These are phyloP conservation scores for Phytophthora lateralis DNA, from an alignment of 352 stramenopile genomes.

Conservation along the genomic window DNA sequence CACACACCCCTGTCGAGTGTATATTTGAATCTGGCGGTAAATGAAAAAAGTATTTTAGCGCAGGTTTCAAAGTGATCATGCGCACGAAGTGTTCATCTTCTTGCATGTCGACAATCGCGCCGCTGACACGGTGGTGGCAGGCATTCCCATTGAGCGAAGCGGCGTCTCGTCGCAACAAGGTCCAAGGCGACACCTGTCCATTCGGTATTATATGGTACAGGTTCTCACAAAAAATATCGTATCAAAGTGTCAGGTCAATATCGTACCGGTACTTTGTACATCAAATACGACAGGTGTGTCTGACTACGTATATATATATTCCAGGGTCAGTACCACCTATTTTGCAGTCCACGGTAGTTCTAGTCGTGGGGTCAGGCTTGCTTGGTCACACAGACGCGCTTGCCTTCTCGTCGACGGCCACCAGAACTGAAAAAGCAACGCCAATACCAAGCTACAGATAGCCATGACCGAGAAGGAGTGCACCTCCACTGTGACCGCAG, in stretches of 20 bases:
- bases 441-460: slow-evolving; percentile 3
- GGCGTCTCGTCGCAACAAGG: slow-evolving; percentile 19
- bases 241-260: not conserved
- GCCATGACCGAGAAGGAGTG: slow-evolving; percentile 59
- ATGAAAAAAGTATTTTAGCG: slow-evolving; percentile 20
- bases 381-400: slow-evolving; percentile 29
- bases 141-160: slow-evolving; percentile 19
- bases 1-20: slow-evolving; percentile 16
- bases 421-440: slow-evolving; percentile 22
- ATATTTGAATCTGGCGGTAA: slow-evolving; percentile 31
- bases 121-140: slow-evolving; percentile 16
- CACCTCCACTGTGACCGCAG: slow-evolving; percentile 25
- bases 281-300: not conserved
- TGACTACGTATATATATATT: slow-evolving; percentile 21
- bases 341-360: slow-evolving; percentile 13
- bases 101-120: slow-evolving; percentile 23
- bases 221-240: not conserved
- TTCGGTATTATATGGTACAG: slow-evolving; percentile 7
- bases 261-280: not conserved
- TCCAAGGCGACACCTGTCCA: not conserved
- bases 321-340: slow-evolving; percentile 6
- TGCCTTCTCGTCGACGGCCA: slow-evolving; percentile 5
- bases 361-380: slow-evolving; percentile 16
- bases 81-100: not conserved
- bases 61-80: not conserved